Base-by-base conservation (phyloP, 805 yeast species). In the Metschnikowia proteae region DNA sequence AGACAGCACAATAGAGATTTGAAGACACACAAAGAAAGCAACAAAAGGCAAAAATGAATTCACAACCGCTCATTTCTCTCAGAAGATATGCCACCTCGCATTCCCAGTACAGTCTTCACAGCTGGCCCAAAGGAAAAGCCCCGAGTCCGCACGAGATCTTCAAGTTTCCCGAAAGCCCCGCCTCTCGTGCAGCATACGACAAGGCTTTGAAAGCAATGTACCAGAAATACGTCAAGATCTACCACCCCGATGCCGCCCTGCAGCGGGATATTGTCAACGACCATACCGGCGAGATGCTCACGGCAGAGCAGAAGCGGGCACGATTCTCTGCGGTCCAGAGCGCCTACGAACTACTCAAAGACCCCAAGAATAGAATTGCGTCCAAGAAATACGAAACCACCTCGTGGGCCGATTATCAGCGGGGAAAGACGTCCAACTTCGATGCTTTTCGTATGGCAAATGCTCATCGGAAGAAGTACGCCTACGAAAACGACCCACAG, bases 101-200 rank as follows among this genome's bases (percentile, higher is more conserved):
- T 46, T 43, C 58, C 17, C 54, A 58, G 27, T 53, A 54, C 28
- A 59, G 61, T 9, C 62, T 71, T 31, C 73, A 59, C 39, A 60
- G 61, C 25, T 85, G 90, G 91, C 96, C 96, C 3, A 62, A 64
- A 1, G 56, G 68, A 3, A 61, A 62, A 10, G 59, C 71, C 29
- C 90, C 95, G 0, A 67, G 84, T 0, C 96, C 96, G 0, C 84
- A 84, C 58, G 88, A 87, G 31, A 74, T 89, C 3, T 78, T 89
- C 48, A 56, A 57, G 1, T 23, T 56, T 28, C 25, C 64, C 76
- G 38, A 75, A 75, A 47, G 63, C 63, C 43, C 63, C 57, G 8
- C 53, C 62, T 29, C 65, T 84, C 37, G 49, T 51, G 53, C 66
- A 26, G 75, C 75, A 39, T 86, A 84, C 59, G 79, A 77, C 55